Conservation (phyloP, 2,329 filamentous ascomycete species). For the Mycosphaerella sp. region DNA sequence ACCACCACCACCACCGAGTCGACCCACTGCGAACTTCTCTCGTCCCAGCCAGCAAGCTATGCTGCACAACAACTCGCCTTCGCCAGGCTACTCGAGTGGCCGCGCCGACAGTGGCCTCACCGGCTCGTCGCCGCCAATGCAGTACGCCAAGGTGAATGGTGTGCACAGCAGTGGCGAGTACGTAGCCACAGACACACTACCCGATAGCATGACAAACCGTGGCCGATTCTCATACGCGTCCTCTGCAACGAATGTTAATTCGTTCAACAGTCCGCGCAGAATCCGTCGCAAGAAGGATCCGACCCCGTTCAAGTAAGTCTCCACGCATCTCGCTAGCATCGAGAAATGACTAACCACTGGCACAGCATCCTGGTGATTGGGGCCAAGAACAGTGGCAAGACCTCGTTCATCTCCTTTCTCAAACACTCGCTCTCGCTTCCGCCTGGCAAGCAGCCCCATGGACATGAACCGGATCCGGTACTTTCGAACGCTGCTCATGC, state of each 20-base stretch:
- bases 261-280: constrained; percentile 81
- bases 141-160: constrained; percentile 7
- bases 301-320: constrained; percentile 91
- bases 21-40: constrained; percentile 31
- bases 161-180: constrained; percentile 42
- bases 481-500: constrained; percentile 12
- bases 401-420: constrained; percentile 93
- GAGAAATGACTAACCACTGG: background rate
- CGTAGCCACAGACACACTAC: constrained; percentile 62
- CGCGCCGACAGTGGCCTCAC: constrained; percentile 21
- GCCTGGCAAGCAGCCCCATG: constrained; percentile 60
- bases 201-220: constrained; percentile 92
- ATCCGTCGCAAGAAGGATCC: constrained; percentile 94
- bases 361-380: constrained; percentile 82
- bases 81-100: constrained; percentile 26
- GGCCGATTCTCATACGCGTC: constrained; percentile 95
- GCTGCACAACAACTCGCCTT: constrained; percentile 21
- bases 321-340: background rate
- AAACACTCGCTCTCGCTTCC: constrained; percentile 77
- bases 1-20: constrained; percentile 34
- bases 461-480: constrained; percentile 20
- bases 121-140: constrained; percentile 22
- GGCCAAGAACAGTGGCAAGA: constrained; percentile 82
- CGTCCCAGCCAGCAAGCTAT: constrained; percentile 22
- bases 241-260: constrained; percentile 77